Evolutionary conservation across 768 basidiomycete genomes (phyloP), one percentile per base, ranked within the genome.

Genomic region (Mycena galericulata): DNA sequence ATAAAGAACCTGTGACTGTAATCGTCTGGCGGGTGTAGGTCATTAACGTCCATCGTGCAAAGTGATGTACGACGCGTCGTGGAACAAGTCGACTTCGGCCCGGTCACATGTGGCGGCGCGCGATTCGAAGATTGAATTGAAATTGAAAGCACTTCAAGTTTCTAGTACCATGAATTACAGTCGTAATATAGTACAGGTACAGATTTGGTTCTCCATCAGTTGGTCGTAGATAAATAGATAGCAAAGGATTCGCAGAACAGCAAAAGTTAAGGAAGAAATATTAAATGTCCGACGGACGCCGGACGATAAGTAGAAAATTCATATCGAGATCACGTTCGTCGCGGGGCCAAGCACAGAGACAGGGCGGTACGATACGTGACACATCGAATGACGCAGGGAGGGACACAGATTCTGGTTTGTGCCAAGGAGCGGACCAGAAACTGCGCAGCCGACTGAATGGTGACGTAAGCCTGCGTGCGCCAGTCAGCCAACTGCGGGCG

Each of bases 1-100:
- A 94, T 94, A 81, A 94, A 95, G 80, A 93, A 94, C 20, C 90
- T 83, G 76, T 92, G 91, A 66, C 86, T 91, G 79, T 92, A 91
- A 80, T 95, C 93, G 76, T 95, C 93, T 71, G 87, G 83, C 29
- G 93, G 93, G 75, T 94, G 93, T 46, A 94, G 83, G 75, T 94
- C 92, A 62, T 76, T 82, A 60, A 82, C 73, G 60, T 88, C 87
- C 87, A 88, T 83, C 75, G 73, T 85, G 83, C 84, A 85, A 84
- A n/a, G 14, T n/a, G 40, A 55, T 22, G 69, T 40, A 53, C 51
- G 38, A 62, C 57, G 69, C 63, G 46, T 56, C 34, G 34, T 6
- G n/a, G n/a, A n/a, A n/a, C n/a, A n/a, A n/a, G n/a, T n/a, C n/a
- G n/a, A n/a, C n/a, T n/a, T n/a, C n/a, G n/a, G n/a, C n/a, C n/a